Evolutionary conservation across 1,139 yeast species (phyloP).

Genomic region (Wickerhamomyces sp.): DNA sequence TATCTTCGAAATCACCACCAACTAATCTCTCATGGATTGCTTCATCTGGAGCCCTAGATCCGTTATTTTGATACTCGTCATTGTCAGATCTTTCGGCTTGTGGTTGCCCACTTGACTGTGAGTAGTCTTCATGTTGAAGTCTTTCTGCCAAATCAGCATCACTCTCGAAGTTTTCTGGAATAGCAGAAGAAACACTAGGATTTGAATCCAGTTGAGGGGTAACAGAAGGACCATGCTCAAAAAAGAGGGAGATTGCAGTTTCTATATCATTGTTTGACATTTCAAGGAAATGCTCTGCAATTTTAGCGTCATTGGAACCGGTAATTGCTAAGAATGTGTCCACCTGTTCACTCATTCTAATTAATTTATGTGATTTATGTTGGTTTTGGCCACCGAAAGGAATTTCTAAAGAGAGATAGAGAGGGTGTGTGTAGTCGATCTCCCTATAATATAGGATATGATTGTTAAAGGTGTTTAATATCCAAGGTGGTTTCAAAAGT

Average conservation of each 20-base stretch:
- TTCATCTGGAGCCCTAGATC: constrained; percentile 74
- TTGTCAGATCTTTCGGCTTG: constrained; percentile 8
- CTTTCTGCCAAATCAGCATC: constrained; percentile 63
- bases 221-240: constrained; percentile 57
- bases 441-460: no score
- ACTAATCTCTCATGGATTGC: constrained; percentile 80
- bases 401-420: no score
- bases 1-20: constrained; percentile 31
- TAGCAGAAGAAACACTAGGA: constrained; percentile 16
- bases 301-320: constrained; percentile 59
- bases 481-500: no score
- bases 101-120: constrained; percentile 35
- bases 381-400: background rate
- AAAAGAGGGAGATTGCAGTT: constrained; percentile 77
- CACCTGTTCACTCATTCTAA: constrained; percentile 47
- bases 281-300: constrained; percentile 76
- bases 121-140: constrained; percentile 63
- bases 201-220: constrained; percentile 25
- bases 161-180: constrained; percentile 22
- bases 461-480: no score
- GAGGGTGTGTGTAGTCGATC: no score
- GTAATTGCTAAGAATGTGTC: constrained; percentile 84
- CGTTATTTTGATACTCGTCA: constrained; percentile 31
- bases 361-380: no score
- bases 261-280: constrained; percentile 78